phyloP scores from a whole-genome alignment of 495 filamentous ascomycete genomes.

The Penicillium bovifimosum region DNA sequence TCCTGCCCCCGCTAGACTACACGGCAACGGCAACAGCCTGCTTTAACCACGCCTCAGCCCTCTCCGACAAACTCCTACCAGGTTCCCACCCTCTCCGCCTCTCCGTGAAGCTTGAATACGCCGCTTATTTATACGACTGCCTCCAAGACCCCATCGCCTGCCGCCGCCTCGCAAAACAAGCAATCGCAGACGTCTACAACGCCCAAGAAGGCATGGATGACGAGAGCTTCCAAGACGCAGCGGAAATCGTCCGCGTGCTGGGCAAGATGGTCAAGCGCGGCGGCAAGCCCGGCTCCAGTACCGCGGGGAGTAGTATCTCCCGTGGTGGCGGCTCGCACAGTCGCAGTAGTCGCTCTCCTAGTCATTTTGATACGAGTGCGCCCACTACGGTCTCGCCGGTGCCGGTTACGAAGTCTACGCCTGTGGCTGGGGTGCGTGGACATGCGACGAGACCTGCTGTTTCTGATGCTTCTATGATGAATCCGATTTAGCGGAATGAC shows the following conservation, averaged over 20 bases:
- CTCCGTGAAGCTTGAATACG: slow-evolving; percentile 86
- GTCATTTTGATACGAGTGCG: slow-evolving; percentile 21
- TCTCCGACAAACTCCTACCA: slow-evolving; percentile 69
- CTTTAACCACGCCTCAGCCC: slow-evolving; percentile 71
- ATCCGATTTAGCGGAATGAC: slow-evolving; percentile 33
- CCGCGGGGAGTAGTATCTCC: slow-evolving; percentile 20
- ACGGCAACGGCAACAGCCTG: slow-evolving; percentile 71
- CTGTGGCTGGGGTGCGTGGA: slow-evolving; percentile 1
- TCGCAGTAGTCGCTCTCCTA: slow-evolving; percentile 29
- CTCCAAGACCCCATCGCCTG: slow-evolving; percentile 72
- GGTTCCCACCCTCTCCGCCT: slow-evolving; percentile 87
- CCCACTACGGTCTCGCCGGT: slow-evolving; percentile 24
- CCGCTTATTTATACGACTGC: slow-evolving; percentile 94
- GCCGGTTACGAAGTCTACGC: slow-evolving; percentile 20
- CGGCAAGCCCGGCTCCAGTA: slow-evolving; percentile 31
- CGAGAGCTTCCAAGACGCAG: slow-evolving; percentile 75
- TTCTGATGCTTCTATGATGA: slow-evolving; percentile 36
- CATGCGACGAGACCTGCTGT: slow-evolving; percentile 24
- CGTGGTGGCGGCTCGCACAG: slow-evolving; percentile 29
- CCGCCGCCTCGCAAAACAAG: slow-evolving; percentile 68
- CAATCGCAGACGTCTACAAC: slow-evolving; percentile 87
- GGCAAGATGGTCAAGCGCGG: slow-evolving; percentile 76
- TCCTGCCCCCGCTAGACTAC: slow-evolving; percentile 76
- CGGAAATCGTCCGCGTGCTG: slow-evolving; percentile 66
- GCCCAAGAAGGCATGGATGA: slow-evolving; percentile 89